Evolutionary conservation across 2,329 filamentous ascomycete genomes (phyloP), one percentile per base, ranked within the genome.

Genomic region (Diaporthe ilicicola): DNA sequence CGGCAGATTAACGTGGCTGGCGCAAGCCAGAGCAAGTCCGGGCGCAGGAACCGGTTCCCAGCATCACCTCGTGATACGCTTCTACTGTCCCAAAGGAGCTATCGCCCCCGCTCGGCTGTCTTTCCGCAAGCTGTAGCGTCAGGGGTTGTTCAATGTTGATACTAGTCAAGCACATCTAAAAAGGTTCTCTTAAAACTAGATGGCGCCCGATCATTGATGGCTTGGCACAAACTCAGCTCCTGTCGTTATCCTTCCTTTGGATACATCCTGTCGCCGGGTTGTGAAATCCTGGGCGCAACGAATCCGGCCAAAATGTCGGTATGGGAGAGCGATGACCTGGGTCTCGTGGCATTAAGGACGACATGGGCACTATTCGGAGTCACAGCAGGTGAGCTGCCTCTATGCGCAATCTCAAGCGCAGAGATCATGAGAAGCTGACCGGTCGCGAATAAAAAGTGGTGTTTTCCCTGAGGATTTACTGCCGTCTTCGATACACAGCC

Each of bases 381-480:
- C 22, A 71, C 75, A 37, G 67, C 74, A 67, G 39, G 75, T 76
- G 73, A 66, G 74, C 22, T 48, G 42, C 54, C 73, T 37, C 70
- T 29, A 42, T 70, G 70, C 39, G 50, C 13, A 10, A 29, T 4
- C 1, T 34, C 6, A 15, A 1, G 24, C 13, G 1, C 22, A 44
- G 7, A 19, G 19, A 27, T 12, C 12, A 27, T 17, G 27, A 32
- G n/a, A 24, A 42, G 24, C 59, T 62, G 59, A 62, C 42, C 7
- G n/a, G 29, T 50, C 42, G 17, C 46, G 59, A 62, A 34, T 12
- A 34, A 62, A 79, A 62, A 79, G 78, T 77, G 19, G 67, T 79
- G 22, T 76, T 79, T 29, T 71, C 55, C 2, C 73, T 79, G 13
- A 77, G 78, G 17, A 70, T 79, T 1, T 73, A 75, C 53, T 77